Percentiles rank a stretch among this genome's conserved stretches.
Evolutionary conservation across 305 asterid species (phyloP).

Genomic region (Fraxinus dipetala): DNA sequence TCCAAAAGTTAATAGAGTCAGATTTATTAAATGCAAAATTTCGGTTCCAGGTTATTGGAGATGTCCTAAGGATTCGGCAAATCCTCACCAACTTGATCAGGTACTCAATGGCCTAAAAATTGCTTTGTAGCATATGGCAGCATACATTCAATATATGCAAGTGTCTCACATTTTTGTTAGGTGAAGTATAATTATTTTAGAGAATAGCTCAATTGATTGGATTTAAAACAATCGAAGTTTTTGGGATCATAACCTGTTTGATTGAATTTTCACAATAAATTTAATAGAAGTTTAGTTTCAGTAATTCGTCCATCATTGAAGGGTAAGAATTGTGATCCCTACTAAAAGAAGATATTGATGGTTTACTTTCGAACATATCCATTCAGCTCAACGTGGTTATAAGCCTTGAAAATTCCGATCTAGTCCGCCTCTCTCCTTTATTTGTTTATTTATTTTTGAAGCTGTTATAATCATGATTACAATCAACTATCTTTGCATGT

Average conservation of each 20-base stretch:
- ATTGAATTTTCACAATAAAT: neutral
- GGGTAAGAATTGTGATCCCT: neutral
- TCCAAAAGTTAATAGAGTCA: neutral
- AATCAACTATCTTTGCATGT: neutral
- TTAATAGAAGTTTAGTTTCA: neutral
- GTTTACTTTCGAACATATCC: neutral
- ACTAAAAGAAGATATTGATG: neutral
- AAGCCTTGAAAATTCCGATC: neutral
- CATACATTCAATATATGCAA: neutral
- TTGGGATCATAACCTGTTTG: neutral
- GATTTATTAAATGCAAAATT: neutral
- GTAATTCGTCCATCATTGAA: neutral
- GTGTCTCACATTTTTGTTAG: neutral
- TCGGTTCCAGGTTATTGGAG: conserved; percentile 67
- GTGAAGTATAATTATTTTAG: neutral
- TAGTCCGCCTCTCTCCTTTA: neutral
- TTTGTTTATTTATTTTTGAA: neutral
- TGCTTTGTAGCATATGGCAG: neutral
- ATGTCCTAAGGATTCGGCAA: conserved; percentile 87
- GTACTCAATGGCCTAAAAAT: conserved; percentile 31
- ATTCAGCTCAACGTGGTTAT: neutral
- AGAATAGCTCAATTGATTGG: neutral
- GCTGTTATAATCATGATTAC: neutral
- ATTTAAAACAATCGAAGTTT: neutral
- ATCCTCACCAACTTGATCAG: conserved; percentile 89